phyloP scores from a whole-genome alignment of 2,329 filamentous ascomycete species.

The Aspergillus hortae region DNA sequence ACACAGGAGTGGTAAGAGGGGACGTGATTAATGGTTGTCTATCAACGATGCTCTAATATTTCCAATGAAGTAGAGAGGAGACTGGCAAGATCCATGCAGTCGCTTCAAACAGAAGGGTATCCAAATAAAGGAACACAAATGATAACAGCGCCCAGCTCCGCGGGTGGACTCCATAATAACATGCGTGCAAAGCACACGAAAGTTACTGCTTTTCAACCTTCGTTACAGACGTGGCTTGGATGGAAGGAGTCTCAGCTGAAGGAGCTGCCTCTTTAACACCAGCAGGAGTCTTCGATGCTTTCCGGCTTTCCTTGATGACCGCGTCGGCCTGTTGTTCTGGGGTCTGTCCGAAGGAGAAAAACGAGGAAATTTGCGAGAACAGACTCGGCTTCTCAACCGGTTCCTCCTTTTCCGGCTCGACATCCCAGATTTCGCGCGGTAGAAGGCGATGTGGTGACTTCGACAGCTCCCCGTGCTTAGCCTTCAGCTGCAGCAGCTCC shows the following conservation, averaged over 20 bases:
- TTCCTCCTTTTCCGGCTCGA: constrained; percentile 26
- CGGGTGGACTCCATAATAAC: constrained; percentile 1
- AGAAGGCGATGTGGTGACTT: constrained; percentile 33
- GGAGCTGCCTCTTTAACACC: not conserved
- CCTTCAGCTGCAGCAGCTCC: constrained; percentile 41
- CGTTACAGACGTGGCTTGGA: not conserved
- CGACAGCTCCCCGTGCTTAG: constrained; percentile 30
- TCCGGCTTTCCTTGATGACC: constrained; percentile 6
- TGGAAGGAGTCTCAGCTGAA: not conserved
- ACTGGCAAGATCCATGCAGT: not conserved
- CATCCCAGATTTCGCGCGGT: constrained; percentile 39
- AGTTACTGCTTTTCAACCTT: not conserved
- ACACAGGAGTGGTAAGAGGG: not conserved
- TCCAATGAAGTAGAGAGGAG: constrained; percentile 5
- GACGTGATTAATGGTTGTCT: not conserved
- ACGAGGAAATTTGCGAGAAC: constrained; percentile 33
- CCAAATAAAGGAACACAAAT: constrained; percentile 7
- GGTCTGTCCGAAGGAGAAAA: constrained; percentile 25
- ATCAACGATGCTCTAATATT: not conserved
- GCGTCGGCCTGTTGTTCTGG: constrained; percentile 11
- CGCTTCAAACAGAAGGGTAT: constrained; percentile 14
- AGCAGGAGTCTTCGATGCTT: not conserved
- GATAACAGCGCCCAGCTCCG: not conserved
- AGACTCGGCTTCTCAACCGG: constrained; percentile 26
- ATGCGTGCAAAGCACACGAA: constrained; percentile 1